Evolutionary conservation across 1,284 basidiomycete species (phyloP).

Genomic region (Coniferiporia sulphurascens): DNA sequence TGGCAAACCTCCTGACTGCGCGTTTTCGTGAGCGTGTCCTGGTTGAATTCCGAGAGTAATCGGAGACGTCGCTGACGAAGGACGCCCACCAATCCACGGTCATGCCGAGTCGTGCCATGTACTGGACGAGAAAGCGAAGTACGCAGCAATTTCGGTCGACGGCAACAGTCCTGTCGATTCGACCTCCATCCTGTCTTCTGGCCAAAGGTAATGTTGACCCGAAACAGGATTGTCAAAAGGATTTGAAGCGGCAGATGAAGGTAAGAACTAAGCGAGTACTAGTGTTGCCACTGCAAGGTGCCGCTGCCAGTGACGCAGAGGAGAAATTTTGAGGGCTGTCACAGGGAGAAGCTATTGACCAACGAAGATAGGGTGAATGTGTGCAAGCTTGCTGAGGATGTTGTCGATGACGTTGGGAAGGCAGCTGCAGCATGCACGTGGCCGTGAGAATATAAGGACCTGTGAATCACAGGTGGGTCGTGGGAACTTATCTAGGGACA

Average conservation of each 20-base stretch:
- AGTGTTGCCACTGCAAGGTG: neutral
- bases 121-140: slow-evolving; percentile 12
- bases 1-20: neutral
- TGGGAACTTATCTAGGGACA: too few species aligned
- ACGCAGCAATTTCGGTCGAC: slow-evolving; percentile 14
- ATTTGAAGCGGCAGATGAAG: neutral
- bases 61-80: slow-evolving; percentile 6
- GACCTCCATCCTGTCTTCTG: neutral
- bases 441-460: too few species aligned
- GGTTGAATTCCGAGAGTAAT: neutral
- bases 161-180: neutral
- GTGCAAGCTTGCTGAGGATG: neutral
- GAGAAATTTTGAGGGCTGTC: neutral
- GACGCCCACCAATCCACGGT: neutral
- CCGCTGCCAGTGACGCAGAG: slow-evolving; percentile 4
- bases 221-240: neutral
- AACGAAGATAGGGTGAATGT: neutral
- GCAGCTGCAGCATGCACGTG: neutral
- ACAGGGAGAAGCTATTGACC: neutral
- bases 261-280: neutral
- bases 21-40: neutral
- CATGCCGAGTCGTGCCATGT: neutral
- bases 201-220: neutral
- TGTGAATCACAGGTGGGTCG: too few species aligned
- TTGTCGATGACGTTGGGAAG: neutral